Conservation (phyloP, 2,329 filamentous ascomycete species). For the Verticillium zaregamsianum region DNA sequence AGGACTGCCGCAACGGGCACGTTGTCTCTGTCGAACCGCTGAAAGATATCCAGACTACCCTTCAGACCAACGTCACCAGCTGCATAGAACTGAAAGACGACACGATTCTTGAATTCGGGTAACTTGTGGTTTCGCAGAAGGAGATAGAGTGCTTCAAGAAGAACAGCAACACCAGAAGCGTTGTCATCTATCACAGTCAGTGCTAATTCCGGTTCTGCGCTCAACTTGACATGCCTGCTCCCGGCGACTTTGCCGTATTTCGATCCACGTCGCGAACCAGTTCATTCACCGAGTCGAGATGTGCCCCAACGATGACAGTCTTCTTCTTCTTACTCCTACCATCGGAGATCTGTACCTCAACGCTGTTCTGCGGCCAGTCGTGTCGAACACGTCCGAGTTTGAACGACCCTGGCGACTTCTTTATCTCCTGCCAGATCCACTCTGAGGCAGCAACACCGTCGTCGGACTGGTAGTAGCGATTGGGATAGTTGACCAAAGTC, state of each 20-base stretch:
- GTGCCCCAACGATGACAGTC: conserved; percentile 67
- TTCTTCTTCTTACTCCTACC: conserved; percentile 29
- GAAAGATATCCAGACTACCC: conserved; percentile 38
- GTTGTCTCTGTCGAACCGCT: conserved; percentile 31
- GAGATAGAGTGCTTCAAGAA: conserved; percentile 72
- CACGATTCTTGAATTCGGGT: conserved; percentile 59
- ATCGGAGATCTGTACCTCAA: conserved; percentile 23
- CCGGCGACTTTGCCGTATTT: conserved; percentile 23
- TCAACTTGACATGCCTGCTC: conserved; percentile 19
- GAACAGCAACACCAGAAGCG: conserved; percentile 51
- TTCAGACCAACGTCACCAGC: conserved; percentile 57
- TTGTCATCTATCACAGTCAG: conserved; percentile 28
- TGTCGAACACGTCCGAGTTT: conserved; percentile 38
- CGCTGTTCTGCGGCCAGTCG: conserved; percentile 34
- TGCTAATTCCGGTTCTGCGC: neutral
- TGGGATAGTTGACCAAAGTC: conserved; percentile 18
- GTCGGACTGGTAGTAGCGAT: conserved; percentile 35
- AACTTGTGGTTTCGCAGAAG: conserved; percentile 57
- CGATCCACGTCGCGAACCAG: neutral
- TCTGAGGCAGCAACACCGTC: conserved; percentile 34
- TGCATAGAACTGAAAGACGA: conserved; percentile 85
- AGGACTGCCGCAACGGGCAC: conserved; percentile 39
- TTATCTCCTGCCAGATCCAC: conserved; percentile 38
- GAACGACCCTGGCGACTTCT: conserved; percentile 32
- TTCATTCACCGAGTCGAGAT: conserved; percentile 68